A percentile compares a stretch with the other conserved stretches of the same genome.
Conservation (phyloP, 2,329 filamentous ascomycete species). For the Penicillium italicum region DNA sequence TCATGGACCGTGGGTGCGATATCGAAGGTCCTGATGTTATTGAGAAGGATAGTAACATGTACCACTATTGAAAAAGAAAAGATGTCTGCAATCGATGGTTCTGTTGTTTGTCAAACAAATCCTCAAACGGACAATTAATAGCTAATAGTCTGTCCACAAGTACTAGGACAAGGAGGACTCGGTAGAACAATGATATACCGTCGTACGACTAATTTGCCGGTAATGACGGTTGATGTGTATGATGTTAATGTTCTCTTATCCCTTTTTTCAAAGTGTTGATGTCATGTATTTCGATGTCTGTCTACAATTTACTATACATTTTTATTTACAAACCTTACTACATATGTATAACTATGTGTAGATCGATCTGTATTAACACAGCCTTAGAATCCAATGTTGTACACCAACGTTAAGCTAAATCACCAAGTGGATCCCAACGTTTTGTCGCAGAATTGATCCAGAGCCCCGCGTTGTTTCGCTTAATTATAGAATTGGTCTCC, state of each 20-base stretch:
- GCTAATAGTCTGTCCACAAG: not conserved
- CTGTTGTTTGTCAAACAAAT: not conserved
- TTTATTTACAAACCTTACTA: not conserved
- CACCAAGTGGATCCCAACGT: not conserved
- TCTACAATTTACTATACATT: not conserved
- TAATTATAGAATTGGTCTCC: constrained; percentile 13
- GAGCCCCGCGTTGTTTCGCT: constrained; percentile 7
- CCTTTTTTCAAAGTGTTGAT: not conserved
- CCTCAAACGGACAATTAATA: not conserved
- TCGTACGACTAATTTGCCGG: constrained; percentile 3
- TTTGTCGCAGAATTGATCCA: constrained; percentile 5
- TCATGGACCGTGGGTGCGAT: not conserved
- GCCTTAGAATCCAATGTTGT: not conserved
- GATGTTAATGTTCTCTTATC: too few relatives aligned
- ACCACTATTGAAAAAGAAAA: not conserved
- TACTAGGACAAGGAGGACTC: not conserved
- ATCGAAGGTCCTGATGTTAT: not conserved
- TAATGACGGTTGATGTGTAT: too few relatives aligned
- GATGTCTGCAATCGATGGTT: not conserved
- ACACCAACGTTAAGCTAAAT: constrained; percentile 1
- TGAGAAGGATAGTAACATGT: not conserved
- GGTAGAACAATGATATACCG: constrained; percentile 13
- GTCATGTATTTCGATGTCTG: too few relatives aligned
- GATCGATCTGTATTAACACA: not conserved
- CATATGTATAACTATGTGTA: not conserved